Evolutionary conservation across 257 asterid genomes (phyloP), one percentile per base, ranked within the genome.

Genomic region (Thymus quinquecostatus): DNA sequence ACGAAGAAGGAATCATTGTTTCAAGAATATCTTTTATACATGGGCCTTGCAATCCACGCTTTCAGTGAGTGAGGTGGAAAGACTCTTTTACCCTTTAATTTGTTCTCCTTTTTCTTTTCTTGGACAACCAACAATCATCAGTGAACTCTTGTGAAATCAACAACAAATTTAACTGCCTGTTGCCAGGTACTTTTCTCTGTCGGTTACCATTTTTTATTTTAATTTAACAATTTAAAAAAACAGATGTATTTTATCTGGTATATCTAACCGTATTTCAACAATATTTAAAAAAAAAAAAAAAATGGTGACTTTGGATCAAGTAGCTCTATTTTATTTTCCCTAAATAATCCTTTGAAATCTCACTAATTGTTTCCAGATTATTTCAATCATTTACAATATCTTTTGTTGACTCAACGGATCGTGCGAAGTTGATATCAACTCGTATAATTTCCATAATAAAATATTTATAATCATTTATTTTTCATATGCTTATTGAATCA

Each of bases 21-120:
- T 34, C 3, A 55, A 4, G 41, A 57, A 57, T 10, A 30, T 30
- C 21, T 21, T 57, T 58, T 14, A 34, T 36, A 10, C 7, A 40
- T 33, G 33, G 69, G 64, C 77, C 81, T 77, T 57, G 74, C 73
- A 72, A 67, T 68, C 68, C 38, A 78, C 72, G 74, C 34, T 60
- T 5, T 1, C 41, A 38, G 41, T 72, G 1, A 45, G 41, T 38
- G 11, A 32, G 10, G 28, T 47, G 59, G 6, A 44, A 57, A 41
- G 59, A 57, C 75, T 58, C 11, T 47, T 49, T 60, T 61, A 28
- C 41, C 27, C 49, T 44, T 44, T 5, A 2, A 6, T 55, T 27
- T 29, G 21, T 13, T 30, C 21, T 21, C 14, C n/a, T 32, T 55
- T 74, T 70, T 29, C 29, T 44, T 55, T 66, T 70, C 33, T 66